Percentiles rank a stretch among this genome's conserved stretches.
phyloP scores from a whole-genome alignment of 2,329 filamentous ascomycete species.

The Diaporthe helianthi region DNA sequence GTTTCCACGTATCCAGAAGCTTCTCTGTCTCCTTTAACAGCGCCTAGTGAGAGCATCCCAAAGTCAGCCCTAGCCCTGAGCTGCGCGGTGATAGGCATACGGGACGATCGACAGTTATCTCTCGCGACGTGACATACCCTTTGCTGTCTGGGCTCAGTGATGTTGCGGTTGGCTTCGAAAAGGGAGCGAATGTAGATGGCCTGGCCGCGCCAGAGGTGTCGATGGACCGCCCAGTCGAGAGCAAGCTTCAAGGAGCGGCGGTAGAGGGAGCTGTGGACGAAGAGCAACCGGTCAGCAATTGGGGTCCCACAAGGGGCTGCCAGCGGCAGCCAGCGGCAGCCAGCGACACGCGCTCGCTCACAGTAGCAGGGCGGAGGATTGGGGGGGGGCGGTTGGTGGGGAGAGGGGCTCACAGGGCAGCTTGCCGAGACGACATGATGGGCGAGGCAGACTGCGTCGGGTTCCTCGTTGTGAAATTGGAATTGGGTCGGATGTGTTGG shows the following conservation, averaged over 20 bases:
- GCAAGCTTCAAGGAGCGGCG: constrained; percentile 91
- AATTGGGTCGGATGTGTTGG: background rate
- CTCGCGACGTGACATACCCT: constrained; percentile 62
- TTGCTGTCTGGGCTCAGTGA: constrained; percentile 85
- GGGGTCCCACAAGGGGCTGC: background rate
- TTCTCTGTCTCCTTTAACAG: constrained; percentile 88
- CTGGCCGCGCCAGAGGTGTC: constrained; percentile 93
- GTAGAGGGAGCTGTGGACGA: constrained; percentile 72
- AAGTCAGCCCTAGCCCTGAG: constrained; percentile 29
- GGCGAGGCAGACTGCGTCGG: constrained; percentile 21
- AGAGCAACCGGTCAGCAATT: constrained; percentile 35
- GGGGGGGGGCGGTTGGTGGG: constrained; percentile 23
- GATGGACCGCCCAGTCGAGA: constrained; percentile 93
- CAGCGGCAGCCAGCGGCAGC: background rate
- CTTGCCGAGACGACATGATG: constrained; percentile 56
- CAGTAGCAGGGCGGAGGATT: background rate
- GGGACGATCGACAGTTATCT: background rate
- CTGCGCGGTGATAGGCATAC: background rate
- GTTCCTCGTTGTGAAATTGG: background rate
- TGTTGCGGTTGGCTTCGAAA: constrained; percentile 90
- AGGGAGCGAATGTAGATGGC: constrained; percentile 94
- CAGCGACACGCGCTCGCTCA: background rate
- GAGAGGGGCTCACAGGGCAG: constrained; percentile 57
- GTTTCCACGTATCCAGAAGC: constrained; percentile 92
- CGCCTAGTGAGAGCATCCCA: constrained; percentile 58